Percentiles rank a stretch among this genome's conserved stretches.
Evolutionary conservation across 75 land plant genomes (phyloP).

Genomic region (Larix kaempferi): DNA sequence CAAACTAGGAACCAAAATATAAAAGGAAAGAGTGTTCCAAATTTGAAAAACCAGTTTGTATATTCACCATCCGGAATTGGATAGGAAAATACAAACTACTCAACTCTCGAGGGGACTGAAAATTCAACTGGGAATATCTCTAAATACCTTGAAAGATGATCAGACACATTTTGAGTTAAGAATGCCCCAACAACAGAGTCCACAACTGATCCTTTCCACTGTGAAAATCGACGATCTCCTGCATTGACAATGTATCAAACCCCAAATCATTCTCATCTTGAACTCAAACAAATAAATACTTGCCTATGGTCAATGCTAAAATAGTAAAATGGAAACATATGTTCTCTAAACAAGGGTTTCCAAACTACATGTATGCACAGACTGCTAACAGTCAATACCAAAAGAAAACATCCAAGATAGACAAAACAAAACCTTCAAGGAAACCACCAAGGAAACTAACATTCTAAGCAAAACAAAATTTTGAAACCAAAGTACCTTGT

Average conservation of each 20-base stretch:
- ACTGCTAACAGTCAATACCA: neutral
- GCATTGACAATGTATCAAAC: neutral
- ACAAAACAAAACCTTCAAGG: neutral
- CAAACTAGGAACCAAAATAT: neutral
- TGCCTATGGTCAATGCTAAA: neutral
- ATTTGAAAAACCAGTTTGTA: neutral
- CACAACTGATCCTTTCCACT: slow-evolving; percentile 77
- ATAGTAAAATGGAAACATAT: too few relatives aligned
- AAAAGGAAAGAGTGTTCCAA: too few relatives aligned
- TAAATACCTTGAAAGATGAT: slow-evolving; percentile 70
- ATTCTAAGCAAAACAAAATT: neutral
- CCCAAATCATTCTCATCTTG: neutral
- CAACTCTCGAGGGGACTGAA: neutral
- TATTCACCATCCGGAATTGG: neutral
- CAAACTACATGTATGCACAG: neutral
- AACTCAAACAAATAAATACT: neutral
- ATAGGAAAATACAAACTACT: neutral
- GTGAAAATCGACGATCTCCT: slow-evolving; percentile 56
- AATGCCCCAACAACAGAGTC: slow-evolving; percentile 79
- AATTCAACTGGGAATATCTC: neutral
- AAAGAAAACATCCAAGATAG: neutral
- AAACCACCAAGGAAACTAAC: neutral
- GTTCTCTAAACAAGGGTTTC: neutral
- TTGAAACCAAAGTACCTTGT: slow-evolving; percentile 19
- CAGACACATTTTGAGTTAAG: slow-evolving; percentile 84